Percentiles rank a stretch among this genome's conserved stretches.
Conservation (phyloP, 23 red algal species). For the Gracilaria gracilis region DNA sequence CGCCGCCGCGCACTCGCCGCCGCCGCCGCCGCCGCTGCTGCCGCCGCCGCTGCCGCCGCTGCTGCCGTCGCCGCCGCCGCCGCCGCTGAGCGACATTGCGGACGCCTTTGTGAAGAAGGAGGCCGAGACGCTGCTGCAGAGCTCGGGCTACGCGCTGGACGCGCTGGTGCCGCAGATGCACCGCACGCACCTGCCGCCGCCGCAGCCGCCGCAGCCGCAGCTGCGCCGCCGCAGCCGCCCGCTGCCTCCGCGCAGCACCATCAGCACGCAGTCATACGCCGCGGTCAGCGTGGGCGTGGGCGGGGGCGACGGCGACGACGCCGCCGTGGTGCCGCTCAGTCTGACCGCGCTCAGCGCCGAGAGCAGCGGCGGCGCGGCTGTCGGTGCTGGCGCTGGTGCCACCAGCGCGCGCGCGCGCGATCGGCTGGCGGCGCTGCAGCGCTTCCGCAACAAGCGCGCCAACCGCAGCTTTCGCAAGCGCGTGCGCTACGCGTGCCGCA, state of each 20-base stretch:
- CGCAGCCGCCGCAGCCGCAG: no score
- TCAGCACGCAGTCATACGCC: no score
- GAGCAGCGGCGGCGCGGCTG: not conserved
- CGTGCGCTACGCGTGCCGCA: conserved; percentile 78
- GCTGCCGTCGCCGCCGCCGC: not conserved
- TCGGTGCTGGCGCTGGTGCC: not conserved
- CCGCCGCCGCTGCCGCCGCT: not conserved
- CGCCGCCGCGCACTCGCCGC: no score
- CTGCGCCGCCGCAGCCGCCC: no score
- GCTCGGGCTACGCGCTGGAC: conserved; percentile 2
- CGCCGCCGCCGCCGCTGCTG: not conserved
- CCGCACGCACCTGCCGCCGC: not conserved
- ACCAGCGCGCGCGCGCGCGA: not conserved
- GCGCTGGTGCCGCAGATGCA: conserved; percentile 12
- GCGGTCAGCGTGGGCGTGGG: not conserved
- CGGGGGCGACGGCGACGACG: no score
- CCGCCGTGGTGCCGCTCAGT: no score
- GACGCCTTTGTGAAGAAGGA: conserved; percentile 46
- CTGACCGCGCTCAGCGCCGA: no score
- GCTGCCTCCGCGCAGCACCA: no score
- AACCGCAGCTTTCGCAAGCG: conserved; percentile 69
- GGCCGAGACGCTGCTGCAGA: conserved; percentile 20
- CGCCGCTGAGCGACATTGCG: not conserved
- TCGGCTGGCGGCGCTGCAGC: conserved; percentile 60
- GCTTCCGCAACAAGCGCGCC: conserved; percentile 72